Conservation (phyloP, 1,139 yeast genomes). For the Magnusiomyces sp. region DNA sequence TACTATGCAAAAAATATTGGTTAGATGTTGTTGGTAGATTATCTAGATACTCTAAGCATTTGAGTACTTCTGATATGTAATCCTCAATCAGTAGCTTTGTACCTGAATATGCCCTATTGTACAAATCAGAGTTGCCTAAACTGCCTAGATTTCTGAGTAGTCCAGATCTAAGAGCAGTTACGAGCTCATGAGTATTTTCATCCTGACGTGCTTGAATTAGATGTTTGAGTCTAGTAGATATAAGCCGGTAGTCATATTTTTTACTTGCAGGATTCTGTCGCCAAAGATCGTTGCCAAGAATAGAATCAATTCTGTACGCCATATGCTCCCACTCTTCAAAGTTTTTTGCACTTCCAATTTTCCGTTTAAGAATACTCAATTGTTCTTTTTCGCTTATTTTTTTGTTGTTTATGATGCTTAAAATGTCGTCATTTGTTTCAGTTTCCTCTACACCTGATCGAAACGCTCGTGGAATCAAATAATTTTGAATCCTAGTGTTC, state of each 20-base stretch:
- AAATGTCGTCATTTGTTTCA: neutral
- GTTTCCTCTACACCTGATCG: slow-evolving; percentile 12
- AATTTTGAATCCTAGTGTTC: slow-evolving; percentile 12
- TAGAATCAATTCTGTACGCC: slow-evolving; percentile 30
- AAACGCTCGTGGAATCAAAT: neutral
- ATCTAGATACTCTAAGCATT: slow-evolving; percentile 51
- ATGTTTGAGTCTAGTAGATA: slow-evolving; percentile 61
- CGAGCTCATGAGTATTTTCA: slow-evolving; percentile 50
- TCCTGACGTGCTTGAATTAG: slow-evolving; percentile 54
- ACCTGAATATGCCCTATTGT: slow-evolving; percentile 76
- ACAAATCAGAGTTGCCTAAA: slow-evolving; percentile 68
- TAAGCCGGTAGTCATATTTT: slow-evolving; percentile 76
- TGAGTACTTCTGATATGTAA: slow-evolving; percentile 66
- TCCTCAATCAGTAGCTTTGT: slow-evolving; percentile 85
- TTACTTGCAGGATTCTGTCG: slow-evolving; percentile 76
- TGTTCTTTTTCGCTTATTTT: slow-evolving; percentile 19
- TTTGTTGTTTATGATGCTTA: slow-evolving; percentile 15
- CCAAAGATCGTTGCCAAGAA: slow-evolving; percentile 34
- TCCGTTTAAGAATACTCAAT: slow-evolving; percentile 15
- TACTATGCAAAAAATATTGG: neutral
- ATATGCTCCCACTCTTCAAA: slow-evolving; percentile 30
- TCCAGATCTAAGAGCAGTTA: slow-evolving; percentile 73
- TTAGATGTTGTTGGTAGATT: neutral
- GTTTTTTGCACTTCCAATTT: slow-evolving; percentile 23
- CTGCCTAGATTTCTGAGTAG: slow-evolving; percentile 87